These are phyloP conservation scores for Cyclotella kingstonii DNA, from an alignment of 108 stramenopile species.

Conservation along the genomic window DNA sequence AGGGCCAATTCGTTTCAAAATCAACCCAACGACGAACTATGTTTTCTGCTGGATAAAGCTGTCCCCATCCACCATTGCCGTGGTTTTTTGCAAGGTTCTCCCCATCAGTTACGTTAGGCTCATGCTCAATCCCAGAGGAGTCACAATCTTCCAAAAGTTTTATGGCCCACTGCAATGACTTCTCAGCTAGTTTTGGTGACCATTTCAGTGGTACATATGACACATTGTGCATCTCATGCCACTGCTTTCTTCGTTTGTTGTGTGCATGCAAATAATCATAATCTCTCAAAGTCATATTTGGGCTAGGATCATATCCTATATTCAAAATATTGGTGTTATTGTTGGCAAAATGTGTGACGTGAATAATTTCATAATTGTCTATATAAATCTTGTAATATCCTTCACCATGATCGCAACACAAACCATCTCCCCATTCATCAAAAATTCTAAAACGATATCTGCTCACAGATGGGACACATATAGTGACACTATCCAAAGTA, in stretches of 20 bases:
- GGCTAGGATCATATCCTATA: slow-evolving; percentile 15
- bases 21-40: slow-evolving; percentile 31
- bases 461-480: slow-evolving; percentile 1
- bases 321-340: slow-evolving; percentile 12
- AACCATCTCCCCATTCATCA: slow-evolving; percentile 26
- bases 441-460: slow-evolving; percentile 8
- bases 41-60: slow-evolving; percentile 27
- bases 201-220: slow-evolving; percentile 26
- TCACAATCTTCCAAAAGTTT: slow-evolving; percentile 18
- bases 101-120: slow-evolving; percentile 11
- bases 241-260: slow-evolving; percentile 19
- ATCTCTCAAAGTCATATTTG: slow-evolving; percentile 10
- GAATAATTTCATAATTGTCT: slow-evolving; percentile 11
- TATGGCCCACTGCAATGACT: slow-evolving; percentile 14
- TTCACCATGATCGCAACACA: slow-evolving; percentile 8
- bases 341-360: slow-evolving; percentile 10
- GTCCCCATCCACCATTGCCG: slow-evolving; percentile 18
- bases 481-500: slow-evolving; percentile 14
- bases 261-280: slow-evolving; percentile 26
- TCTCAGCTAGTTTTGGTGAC: slow-evolving; percentile 26
- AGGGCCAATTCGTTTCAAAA: slow-evolving; percentile 20
- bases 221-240: slow-evolving; percentile 28
- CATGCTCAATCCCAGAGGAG: slow-evolving; percentile 23
- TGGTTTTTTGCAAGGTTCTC: slow-evolving; percentile 34
- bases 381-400: slow-evolving; percentile 25